Percentiles rank a stretch among this genome's conserved stretches.
Conservation (phyloP, 2,329 filamentous ascomycete species). For the Aspergillus costaricaensis region DNA sequence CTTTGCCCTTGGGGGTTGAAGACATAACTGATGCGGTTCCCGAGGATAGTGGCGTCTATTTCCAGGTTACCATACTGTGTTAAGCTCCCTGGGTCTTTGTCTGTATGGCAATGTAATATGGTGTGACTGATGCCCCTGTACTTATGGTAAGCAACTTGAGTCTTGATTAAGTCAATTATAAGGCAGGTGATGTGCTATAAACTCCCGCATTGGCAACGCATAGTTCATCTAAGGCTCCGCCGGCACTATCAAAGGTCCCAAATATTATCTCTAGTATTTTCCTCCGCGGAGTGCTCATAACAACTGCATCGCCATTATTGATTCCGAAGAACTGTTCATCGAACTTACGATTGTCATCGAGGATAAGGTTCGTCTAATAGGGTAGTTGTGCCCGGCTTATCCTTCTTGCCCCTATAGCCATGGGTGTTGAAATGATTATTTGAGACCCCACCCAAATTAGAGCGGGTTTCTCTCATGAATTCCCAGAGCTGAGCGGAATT, state of each 20-base stretch:
- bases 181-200: neutral
- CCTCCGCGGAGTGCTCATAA: constrained; percentile 31
- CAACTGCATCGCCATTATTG: constrained; percentile 19
- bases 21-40: constrained; percentile 35
- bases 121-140: neutral
- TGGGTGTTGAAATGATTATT: constrained; percentile 19
- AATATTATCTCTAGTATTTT: constrained; percentile 29
- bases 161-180: neutral
- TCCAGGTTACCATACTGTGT: constrained; percentile 13
- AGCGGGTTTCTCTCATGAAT: constrained; percentile 16
- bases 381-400: constrained; percentile 17
- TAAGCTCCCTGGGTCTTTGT: constrained; percentile 12
- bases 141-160: neutral
- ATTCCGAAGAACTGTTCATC: constrained; percentile 29
- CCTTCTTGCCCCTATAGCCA: constrained; percentile 9
- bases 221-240: constrained; percentile 19
- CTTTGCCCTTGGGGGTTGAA: constrained; percentile 40
- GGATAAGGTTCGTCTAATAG: constrained; percentile 12
- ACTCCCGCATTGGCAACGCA: constrained; percentile 20
- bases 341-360: constrained; percentile 19
- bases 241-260: constrained; percentile 28
- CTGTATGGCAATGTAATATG: neutral
- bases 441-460: constrained; percentile 8
- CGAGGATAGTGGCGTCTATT: constrained; percentile 18
- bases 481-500: constrained; percentile 23